Percentiles rank a stretch among this genome's conserved stretches.
Evolutionary conservation across 495 filamentous ascomycete species (phyloP).

Genomic region (Lepidopterella palustris): DNA sequence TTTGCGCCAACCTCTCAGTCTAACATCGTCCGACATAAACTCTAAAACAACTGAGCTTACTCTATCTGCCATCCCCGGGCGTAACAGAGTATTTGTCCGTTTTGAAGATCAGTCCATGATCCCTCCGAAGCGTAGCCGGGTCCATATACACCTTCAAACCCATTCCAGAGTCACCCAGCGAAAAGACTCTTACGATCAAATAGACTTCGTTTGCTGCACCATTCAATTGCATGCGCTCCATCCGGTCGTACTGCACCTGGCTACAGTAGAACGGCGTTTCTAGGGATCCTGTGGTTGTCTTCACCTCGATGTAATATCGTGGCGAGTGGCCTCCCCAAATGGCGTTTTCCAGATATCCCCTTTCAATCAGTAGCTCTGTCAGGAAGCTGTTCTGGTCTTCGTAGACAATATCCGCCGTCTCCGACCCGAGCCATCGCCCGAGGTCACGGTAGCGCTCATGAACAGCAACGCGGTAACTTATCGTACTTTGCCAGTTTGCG

Average conservation of each 20-base stretch:
- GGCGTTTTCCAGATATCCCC: conserved; percentile 3
- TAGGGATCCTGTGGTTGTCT: not conserved
- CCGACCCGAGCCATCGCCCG: not conserved
- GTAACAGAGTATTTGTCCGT: conserved; percentile 8
- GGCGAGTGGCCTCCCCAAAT: not conserved
- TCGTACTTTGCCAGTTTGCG: conserved; percentile 9
- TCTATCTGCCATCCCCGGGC: not conserved
- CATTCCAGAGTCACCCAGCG: not conserved
- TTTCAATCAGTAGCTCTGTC: conserved; percentile 3
- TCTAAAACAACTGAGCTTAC: not conserved
- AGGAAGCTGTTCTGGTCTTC: not conserved
- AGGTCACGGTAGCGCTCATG: conserved; percentile 5
- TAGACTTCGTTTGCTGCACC: not conserved
- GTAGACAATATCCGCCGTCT: conserved; percentile 13
- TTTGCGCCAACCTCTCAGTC: not conserved
- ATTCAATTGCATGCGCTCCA: conserved; percentile 5
- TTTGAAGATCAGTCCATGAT: not conserved
- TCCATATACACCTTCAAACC: conserved; percentile 9
- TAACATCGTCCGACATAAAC: not conserved
- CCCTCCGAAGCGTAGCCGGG: not conserved
- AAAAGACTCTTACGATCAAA: conserved; percentile 3
- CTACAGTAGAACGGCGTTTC: conserved; percentile 4
- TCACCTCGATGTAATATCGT: conserved; percentile 13
- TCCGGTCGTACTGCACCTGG: not conserved
- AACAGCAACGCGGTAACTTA: conserved; percentile 1